Conservation (phyloP, 176 grass and related monocot genomes). For the Rhipidocladum racemiflorum region DNA sequence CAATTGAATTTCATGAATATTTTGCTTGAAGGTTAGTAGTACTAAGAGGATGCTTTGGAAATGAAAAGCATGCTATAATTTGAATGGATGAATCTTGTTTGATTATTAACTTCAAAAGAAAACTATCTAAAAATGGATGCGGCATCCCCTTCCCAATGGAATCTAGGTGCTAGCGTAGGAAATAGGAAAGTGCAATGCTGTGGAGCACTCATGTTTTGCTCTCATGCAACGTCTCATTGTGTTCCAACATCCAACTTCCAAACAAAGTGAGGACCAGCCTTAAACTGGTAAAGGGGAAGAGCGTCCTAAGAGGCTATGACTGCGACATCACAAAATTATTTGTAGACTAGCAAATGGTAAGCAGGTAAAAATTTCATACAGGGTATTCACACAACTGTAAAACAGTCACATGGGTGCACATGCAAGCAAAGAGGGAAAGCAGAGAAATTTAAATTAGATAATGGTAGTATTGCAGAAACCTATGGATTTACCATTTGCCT, state of each 20-base stretch:
- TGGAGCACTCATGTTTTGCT: not conserved
- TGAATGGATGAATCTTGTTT: not conserved
- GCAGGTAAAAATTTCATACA: slow-evolving; percentile 11
- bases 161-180: not conserved
- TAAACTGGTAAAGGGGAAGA: not conserved
- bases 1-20: slow-evolving; percentile 72
- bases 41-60: not conserved
- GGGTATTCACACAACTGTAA: not conserved
- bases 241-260: not conserved
- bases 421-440: not conserved
- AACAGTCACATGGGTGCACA: not conserved
- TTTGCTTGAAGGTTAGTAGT: slow-evolving; percentile 26
- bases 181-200: not conserved
- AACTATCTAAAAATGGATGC: not conserved
- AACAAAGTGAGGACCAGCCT: slow-evolving; percentile 7
- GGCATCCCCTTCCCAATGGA: not conserved
- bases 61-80: not conserved
- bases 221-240: not conserved
- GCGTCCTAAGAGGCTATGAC: slow-evolving; percentile 3
- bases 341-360: slow-evolving; percentile 5
- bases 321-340: slow-evolving; percentile 16
- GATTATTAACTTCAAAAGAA: not conserved
- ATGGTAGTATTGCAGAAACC: not conserved
- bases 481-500: slow-evolving; percentile 66
- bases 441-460: not conserved